Evolutionary conservation across 306 rosid genomes (phyloP), one percentile per base, ranked within the genome.

Genomic region (Ziziphus jujuba): DNA sequence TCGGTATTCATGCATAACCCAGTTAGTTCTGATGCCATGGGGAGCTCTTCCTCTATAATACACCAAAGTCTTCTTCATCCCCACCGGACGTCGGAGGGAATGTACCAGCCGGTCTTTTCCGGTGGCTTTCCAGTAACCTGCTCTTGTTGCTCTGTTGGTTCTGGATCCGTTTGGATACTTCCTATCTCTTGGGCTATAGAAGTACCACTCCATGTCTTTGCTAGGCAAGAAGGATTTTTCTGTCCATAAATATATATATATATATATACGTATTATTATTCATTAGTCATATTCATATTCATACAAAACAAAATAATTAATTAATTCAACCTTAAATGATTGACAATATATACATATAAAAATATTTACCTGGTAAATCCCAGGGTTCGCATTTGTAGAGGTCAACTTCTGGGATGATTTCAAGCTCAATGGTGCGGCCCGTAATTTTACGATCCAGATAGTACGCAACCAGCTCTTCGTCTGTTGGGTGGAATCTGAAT

Each of bases 81-180:
- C 98, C 50, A 89, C 86, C 1, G 76, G 67, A 2, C 59, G 81
- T 68, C 83, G 77, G 31, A 84, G 92, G 50, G 97, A 86, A 17
- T 84, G 83, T 22, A 92, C 98, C 2, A 85, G 31, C 59, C 98
- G 70, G 68, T 92, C 98, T 67, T 92, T 92, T 9, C 98, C 98
- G 0, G 98, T 92, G 5, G 98, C 98, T 72, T 92, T 92, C 98
- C 98, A 92, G 57, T 92, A 92, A 47, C 98, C 98, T 3, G 84
- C 97, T 66, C 80, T 63, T 5, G 98, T 92, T 7, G 98, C 98
- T 22, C 98, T 49, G 67, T 92, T 92, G 4, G 97, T 92, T 66
- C 98, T 89, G 21, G 98, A 92, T n/a, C 98, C 98, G 31, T 92
- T 92, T n/a, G 98, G 98, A 59, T 92, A 92, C 81, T 92, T 92